Evolutionary conservation across 768 basidiomycete species (phyloP).

Genomic region (Collybia sp.): DNA sequence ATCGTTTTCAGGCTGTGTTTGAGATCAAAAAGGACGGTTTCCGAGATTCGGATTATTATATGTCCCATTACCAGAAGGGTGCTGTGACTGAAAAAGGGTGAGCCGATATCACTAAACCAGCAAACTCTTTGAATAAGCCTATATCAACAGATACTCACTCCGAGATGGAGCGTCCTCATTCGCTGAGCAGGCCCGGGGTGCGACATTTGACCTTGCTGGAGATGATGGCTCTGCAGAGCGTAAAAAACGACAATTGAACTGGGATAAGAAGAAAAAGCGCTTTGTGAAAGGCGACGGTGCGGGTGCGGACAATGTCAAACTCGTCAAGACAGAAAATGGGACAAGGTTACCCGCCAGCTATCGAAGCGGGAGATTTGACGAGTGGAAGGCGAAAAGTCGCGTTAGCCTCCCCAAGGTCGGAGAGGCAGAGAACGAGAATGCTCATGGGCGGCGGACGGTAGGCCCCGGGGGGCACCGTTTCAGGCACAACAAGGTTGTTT

Average conservation of each 20-base stretch:
- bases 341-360: slow-evolving; percentile 87
- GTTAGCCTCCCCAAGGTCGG: slow-evolving; percentile 77
- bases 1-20: slow-evolving; percentile 55
- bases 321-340: slow-evolving; percentile 91
- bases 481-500: slow-evolving; percentile 61
- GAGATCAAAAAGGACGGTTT: slow-evolving; percentile 51
- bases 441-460: slow-evolving; percentile 22
- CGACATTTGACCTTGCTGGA: slow-evolving; percentile 77
- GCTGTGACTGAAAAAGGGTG: slow-evolving; percentile 89
- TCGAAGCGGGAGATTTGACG: slow-evolving; percentile 90
- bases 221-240: slow-evolving; percentile 66
- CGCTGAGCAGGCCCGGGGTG: slow-evolving; percentile 73
- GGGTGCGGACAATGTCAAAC: slow-evolving; percentile 90
- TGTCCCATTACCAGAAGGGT: slow-evolving; percentile 89
- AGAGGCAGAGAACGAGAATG: slow-evolving; percentile 59
- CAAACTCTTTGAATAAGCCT: not conserved
- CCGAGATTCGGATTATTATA: slow-evolving; percentile 84
- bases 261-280: slow-evolving; percentile 97
- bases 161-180: slow-evolving; percentile 86
- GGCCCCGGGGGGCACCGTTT: slow-evolving; percentile 57
- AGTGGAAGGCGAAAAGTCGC: slow-evolving; percentile 84
- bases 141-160: slow-evolving; percentile 69
- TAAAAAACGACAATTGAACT: slow-evolving; percentile 64
- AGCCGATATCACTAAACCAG: slow-evolving; percentile 11
- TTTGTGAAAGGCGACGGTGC: slow-evolving; percentile 82